phyloP scores from a whole-genome alignment of 2,329 filamentous ascomycete species.

The Penicillium sclerotigenum region DNA sequence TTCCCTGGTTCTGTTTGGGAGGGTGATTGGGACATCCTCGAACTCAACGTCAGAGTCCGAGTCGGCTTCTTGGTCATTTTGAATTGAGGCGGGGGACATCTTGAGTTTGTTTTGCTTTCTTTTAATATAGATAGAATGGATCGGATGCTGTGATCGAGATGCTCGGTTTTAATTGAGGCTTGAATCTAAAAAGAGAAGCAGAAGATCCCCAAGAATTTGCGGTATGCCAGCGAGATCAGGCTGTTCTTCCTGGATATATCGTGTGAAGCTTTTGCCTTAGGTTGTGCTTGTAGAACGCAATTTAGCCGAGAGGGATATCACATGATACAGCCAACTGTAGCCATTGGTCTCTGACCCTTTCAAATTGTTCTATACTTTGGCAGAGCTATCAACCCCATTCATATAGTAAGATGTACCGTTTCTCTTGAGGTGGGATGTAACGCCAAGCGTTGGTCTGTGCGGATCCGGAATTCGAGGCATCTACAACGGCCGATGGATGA shows the following conservation, averaged over 20 bases:
- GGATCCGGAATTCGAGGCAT: conserved; percentile 1
- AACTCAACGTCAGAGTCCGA: conserved; percentile 20
- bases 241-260: background rate
- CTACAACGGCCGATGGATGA: background rate
- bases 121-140: background rate
- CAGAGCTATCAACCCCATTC: background rate
- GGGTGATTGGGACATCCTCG: conserved; percentile 18
- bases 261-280: background rate
- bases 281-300: background rate
- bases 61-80: conserved; percentile 11
- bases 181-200: background rate
- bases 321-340: background rate
- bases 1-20: background rate
- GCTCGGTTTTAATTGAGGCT: accelerated
- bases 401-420: background rate
- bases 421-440: conserved; percentile 25
- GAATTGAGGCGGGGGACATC: background rate
- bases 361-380: background rate
- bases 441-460: conserved; percentile 37
- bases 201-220: too few species aligned
- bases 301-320: background rate
- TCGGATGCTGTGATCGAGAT: too few species aligned
- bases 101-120: background rate
- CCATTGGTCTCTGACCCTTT: background rate
- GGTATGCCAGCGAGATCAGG: background rate